A percentile compares a stretch with the other conserved stretches of the same genome.
These are phyloP conservation scores for Penicillium concentricum DNA, from an alignment of 2,329 filamentous ascomycete genomes.

Conservation along the genomic window DNA sequence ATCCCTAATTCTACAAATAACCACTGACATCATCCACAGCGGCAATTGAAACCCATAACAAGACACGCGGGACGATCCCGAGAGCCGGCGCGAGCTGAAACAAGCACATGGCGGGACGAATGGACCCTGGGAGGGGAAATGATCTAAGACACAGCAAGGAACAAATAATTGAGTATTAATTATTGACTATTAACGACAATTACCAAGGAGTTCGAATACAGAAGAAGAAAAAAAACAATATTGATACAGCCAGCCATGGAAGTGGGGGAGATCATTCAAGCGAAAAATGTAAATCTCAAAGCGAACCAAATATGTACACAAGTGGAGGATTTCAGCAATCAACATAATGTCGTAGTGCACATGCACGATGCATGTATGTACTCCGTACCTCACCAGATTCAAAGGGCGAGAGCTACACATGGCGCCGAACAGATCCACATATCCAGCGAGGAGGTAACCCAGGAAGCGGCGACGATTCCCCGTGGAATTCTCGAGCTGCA, in stretches of 20 bases:
- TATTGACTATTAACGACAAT: neutral
- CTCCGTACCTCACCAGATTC: neutral
- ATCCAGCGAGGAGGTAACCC: neutral
- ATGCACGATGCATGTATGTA: neutral
- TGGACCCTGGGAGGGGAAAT: neutral
- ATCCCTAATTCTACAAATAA: neutral
- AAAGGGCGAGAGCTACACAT: neutral
- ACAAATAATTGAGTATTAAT: neutral
- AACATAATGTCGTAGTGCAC: neutral
- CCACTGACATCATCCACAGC: neutral
- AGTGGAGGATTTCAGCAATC: neutral
- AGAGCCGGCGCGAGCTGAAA: neutral
- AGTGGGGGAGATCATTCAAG: neutral
- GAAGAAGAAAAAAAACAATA: neutral
- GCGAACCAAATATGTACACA: neutral
- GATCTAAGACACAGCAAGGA: constrained; percentile 3
- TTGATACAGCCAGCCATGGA: too few relatives aligned
- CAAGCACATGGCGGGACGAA: constrained; percentile 1
- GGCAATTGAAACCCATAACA: neutral
- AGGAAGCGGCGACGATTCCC: neutral
- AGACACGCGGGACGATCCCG: neutral
- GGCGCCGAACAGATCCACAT: neutral
- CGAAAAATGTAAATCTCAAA: neutral
- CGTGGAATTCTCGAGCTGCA: constrained; percentile 5
- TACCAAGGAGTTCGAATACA: neutral